Conservation (phyloP, 495 filamentous ascomycete genomes). For the Aspergillus biplanus region DNA sequence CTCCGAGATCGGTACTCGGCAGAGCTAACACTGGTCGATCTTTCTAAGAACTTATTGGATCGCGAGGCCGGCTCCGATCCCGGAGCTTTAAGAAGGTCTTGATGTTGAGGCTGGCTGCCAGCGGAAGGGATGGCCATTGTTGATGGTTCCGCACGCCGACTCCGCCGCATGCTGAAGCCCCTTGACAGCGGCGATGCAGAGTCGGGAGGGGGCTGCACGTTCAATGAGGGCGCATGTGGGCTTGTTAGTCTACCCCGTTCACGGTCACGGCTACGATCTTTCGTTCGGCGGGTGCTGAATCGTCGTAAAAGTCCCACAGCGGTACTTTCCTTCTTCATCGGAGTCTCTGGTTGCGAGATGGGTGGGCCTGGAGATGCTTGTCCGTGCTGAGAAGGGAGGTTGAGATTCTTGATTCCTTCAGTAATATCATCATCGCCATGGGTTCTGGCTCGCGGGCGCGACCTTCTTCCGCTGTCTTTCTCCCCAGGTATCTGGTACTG, state of each 20-base stretch:
- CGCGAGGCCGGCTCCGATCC: constrained; percentile 60
- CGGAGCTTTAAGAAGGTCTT: constrained; percentile 74
- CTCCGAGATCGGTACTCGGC: constrained; percentile 72
- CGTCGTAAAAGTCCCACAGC: constrained; percentile 85
- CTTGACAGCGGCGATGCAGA: constrained; percentile 64
- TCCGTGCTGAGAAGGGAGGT: constrained; percentile 56
- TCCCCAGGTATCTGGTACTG: constrained; percentile 85
- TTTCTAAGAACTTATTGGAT: constrained; percentile 66
- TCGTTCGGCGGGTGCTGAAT: constrained; percentile 83
- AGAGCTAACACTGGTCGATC: constrained; percentile 86
- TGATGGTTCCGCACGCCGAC: constrained; percentile 62
- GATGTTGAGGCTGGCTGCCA: constrained; percentile 70
- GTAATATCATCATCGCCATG: constrained; percentile 94
- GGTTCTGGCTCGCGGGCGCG: constrained; percentile 83
- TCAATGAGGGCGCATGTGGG: constrained; percentile 69
- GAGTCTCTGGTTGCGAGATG: constrained; percentile 60
- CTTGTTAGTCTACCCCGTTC: constrained; percentile 59
- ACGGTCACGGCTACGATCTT: constrained; percentile 54
- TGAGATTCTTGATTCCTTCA: constrained; percentile 73
- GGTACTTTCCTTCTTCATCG: constrained; percentile 81
- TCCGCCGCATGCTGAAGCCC: constrained; percentile 79
- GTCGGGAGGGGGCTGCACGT: constrained; percentile 74
- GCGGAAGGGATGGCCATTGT: constrained; percentile 60
- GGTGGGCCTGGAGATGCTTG: constrained; percentile 60
- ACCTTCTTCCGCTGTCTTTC: constrained; percentile 73